Evolutionary conservation across 2,329 filamentous ascomycete species (phyloP).

Genomic region (Trichoderma simmonsii): DNA sequence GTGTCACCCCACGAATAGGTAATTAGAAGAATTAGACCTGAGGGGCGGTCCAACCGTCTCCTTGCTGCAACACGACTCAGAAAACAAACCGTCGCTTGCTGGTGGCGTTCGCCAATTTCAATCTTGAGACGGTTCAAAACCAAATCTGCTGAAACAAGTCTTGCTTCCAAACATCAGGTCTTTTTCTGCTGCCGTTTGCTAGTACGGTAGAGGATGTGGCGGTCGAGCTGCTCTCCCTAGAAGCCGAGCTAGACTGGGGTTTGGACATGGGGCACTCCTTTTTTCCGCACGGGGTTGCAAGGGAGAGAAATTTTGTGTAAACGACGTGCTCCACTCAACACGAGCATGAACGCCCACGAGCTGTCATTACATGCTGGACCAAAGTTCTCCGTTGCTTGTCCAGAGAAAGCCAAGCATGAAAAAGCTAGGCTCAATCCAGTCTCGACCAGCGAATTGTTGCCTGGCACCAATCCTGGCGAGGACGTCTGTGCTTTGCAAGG

Average conservation of each 20-base stretch:
- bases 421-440: constrained; percentile 1
- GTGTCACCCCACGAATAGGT: constrained; percentile 1
- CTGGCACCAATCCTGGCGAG: neutral
- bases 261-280: constrained; percentile 8
- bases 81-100: neutral
- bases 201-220: neutral
- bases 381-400: neutral
- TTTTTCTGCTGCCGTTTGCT: neutral
- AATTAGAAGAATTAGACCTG: neutral
- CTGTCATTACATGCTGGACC: neutral
- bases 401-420: neutral
- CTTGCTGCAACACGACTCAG: neutral
- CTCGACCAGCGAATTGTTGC: neutral
- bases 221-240: constrained; percentile 8
- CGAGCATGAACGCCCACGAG: constrained; percentile 15
- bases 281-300: constrained; percentile 15
- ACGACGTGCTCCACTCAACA: constrained; percentile 9
- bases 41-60: neutral
- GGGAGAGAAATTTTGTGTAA: constrained; percentile 14
- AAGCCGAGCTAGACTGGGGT: neutral
- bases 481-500: neutral
- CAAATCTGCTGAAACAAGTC: neutral
- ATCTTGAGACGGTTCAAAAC: neutral
- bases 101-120: neutral
- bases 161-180: neutral